Evolutionary conservation across 2,329 filamentous ascomycete genomes (phyloP).

Genomic region (Penicillium sp.): DNA sequence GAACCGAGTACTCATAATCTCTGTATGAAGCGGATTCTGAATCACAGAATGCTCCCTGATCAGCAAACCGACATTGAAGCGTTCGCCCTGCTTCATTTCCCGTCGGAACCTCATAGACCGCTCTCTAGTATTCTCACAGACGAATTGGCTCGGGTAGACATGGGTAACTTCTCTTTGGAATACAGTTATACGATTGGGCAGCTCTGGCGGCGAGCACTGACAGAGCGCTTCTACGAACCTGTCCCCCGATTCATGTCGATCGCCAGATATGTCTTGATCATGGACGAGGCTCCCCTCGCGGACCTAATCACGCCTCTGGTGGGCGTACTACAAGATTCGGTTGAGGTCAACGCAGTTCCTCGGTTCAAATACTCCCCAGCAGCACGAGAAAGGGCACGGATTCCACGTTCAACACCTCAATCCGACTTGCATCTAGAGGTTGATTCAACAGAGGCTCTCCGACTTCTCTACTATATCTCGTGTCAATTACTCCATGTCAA

Average conservation of each 20-base stretch:
- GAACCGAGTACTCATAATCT: slow-evolving; percentile 21
- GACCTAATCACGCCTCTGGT: slow-evolving; percentile 41
- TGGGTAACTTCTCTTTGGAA: slow-evolving; percentile 50
- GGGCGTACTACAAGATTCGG: slow-evolving; percentile 44
- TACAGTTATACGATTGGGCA: slow-evolving; percentile 54
- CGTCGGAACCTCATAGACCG: slow-evolving; percentile 50
- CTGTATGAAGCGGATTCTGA: slow-evolving; percentile 57
- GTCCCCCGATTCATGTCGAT: slow-evolving; percentile 46
- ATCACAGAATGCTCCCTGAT: slow-evolving; percentile 53
- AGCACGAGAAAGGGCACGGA: slow-evolving; percentile 41
- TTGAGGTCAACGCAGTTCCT: slow-evolving; percentile 59
- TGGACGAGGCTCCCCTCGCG: slow-evolving; percentile 41
- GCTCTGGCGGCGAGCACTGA: slow-evolving; percentile 59
- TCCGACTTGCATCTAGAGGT: slow-evolving; percentile 51
- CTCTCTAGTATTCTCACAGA: slow-evolving; percentile 59
- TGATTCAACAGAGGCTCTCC: slow-evolving; percentile 56
- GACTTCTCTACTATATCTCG: slow-evolving; percentile 56
- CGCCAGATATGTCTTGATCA: slow-evolving; percentile 41
- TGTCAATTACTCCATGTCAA: slow-evolving; percentile 49
- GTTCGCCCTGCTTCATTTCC: slow-evolving; percentile 55
- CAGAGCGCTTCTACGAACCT: slow-evolving; percentile 53
- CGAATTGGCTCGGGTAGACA: slow-evolving; percentile 45
- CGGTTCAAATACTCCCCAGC: slow-evolving; percentile 49
- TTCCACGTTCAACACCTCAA: slow-evolving; percentile 43
- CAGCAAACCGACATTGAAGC: slow-evolving; percentile 57